phyloP scores from a whole-genome alignment of 2,329 filamentous ascomycete genomes.

The Arthroderma sp. region DNA sequence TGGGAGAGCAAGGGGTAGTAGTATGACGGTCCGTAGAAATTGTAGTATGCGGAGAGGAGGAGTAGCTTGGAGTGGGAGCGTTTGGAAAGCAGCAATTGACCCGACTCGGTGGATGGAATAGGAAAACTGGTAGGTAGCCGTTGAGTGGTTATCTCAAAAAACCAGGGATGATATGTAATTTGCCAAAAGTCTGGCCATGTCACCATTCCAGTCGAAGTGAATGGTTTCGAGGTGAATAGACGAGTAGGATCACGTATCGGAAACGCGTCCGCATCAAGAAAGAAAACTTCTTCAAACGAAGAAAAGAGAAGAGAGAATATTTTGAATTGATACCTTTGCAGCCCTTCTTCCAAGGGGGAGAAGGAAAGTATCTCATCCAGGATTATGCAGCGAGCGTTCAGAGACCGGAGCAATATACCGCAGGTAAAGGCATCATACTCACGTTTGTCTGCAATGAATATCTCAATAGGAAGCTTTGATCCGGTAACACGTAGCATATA shows the following conservation, averaged over 20 bases:
- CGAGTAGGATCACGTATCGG: conserved; percentile 36
- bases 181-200: conserved; percentile 47
- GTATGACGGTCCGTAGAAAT: conserved; percentile 41
- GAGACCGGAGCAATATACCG: conserved; percentile 20
- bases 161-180: conserved; percentile 34
- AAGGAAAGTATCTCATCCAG: conserved; percentile 26
- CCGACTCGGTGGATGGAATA: conserved; percentile 39
- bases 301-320: conserved; percentile 47
- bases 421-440: conserved; percentile 26
- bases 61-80: conserved; percentile 36
- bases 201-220: conserved; percentile 41
- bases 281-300: conserved; percentile 47
- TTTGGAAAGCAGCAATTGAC: conserved; percentile 41
- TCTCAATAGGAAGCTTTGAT: conserved; percentile 27
- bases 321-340: conserved; percentile 47
- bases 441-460: conserved; percentile 21
- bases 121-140: conserved; percentile 23
- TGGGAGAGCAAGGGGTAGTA: conserved; percentile 39
- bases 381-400: conserved; percentile 24
- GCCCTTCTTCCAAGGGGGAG: conserved; percentile 40
- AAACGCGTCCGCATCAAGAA: conserved; percentile 48
- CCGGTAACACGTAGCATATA: conserved; percentile 27
- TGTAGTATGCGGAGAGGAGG: conserved; percentile 44
- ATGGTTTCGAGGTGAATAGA: conserved; percentile 43
- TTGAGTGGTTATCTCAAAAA: conserved; percentile 35